Conservation (phyloP, 176 grass and related monocot genomes). For the Aegilops longissima region DNA sequence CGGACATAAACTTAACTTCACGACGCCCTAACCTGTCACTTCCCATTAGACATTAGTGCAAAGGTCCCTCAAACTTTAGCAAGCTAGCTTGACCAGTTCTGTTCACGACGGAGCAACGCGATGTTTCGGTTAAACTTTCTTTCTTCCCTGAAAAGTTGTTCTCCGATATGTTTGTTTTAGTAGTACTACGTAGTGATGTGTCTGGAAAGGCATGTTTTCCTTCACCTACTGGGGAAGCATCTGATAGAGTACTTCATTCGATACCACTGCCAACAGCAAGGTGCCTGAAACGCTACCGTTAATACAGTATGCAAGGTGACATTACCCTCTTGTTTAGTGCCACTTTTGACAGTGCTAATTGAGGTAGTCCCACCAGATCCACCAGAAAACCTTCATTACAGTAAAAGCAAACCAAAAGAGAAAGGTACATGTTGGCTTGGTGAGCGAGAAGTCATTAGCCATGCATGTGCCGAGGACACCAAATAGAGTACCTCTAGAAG, state of each 20-base stretch:
- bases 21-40: neutral
- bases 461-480: too few species aligned
- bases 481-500: too few species aligned
- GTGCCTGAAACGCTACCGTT: neutral
- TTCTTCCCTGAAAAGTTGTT: neutral
- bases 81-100: neutral
- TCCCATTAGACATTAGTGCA: neutral
- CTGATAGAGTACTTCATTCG: too few species aligned
- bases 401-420: neutral
- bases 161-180: neutral
- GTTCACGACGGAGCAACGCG: neutral
- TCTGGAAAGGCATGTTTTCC: neutral
- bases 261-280: neutral
- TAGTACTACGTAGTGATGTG: neutral
- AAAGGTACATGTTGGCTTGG: neutral
- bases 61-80: too few species aligned
- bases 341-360: neutral
- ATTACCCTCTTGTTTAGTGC: neutral
- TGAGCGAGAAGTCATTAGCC: too few species aligned
- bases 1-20: neutral
- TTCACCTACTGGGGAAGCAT: too few species aligned
- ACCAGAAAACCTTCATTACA: neutral
- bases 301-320: neutral
- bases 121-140: neutral
- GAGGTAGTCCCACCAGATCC: constrained; percentile 29